Evolutionary conservation across 192 early-diverging fungal genomes (phyloP).

Genomic region (Pilobolus umbonatus): DNA sequence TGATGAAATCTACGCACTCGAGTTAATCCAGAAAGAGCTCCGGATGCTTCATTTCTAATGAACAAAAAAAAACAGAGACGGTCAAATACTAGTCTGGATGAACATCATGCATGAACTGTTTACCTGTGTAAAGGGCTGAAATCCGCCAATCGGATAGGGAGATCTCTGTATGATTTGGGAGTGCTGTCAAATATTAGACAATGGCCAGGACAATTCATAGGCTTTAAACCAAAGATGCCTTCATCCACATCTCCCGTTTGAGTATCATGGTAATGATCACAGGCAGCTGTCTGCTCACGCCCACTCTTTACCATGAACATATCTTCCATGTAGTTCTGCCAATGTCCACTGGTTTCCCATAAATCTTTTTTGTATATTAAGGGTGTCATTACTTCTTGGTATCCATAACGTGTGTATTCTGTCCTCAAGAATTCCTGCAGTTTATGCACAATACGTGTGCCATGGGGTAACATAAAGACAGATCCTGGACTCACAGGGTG

Average conservation of each 20-base stretch:
- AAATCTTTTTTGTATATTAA: slow-evolving; percentile 88
- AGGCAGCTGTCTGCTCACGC: neutral
- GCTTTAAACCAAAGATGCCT: slow-evolving; percentile 82
- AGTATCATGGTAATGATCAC: slow-evolving; percentile 30
- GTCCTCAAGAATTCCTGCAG: slow-evolving; percentile 69
- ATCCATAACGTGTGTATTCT: slow-evolving; percentile 75
- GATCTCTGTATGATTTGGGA: slow-evolving; percentile 78
- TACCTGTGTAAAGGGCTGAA: slow-evolving; percentile 92
- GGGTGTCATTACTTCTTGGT: slow-evolving; percentile 88
- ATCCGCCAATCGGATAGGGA: slow-evolving; percentile 87
- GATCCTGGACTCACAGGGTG: slow-evolving; percentile 68
- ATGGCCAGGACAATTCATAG: slow-evolving; percentile 98
- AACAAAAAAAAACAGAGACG: slow-evolving; percentile 13
- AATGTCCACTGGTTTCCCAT: slow-evolving; percentile 93
- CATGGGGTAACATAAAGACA: slow-evolving; percentile 71
- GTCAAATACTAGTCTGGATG: neutral
- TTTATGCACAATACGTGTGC: slow-evolving; percentile 75
- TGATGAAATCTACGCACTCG: slow-evolving; percentile 94
- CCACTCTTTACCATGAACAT: slow-evolving; percentile 77
- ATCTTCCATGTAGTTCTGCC: slow-evolving; percentile 93
- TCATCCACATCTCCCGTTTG: slow-evolving; percentile 33
- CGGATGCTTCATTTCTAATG: slow-evolving; percentile 82
- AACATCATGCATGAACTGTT: too few species aligned
- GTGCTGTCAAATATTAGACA: slow-evolving; percentile 84
- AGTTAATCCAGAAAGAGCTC: slow-evolving; percentile 84